Conservation (phyloP, 148 eudicot genomes). For the Fagopyrum esculentum region DNA sequence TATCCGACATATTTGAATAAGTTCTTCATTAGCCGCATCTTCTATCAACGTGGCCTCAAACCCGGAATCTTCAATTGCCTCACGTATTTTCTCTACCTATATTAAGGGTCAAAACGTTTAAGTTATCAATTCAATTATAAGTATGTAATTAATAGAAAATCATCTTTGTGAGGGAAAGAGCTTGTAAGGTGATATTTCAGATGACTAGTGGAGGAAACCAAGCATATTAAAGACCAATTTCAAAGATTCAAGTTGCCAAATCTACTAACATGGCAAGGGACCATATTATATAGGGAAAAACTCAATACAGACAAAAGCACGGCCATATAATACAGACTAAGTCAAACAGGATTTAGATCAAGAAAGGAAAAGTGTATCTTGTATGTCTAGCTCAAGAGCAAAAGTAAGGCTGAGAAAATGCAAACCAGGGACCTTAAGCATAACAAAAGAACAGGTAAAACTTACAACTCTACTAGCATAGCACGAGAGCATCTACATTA, state of each 20-base stretch:
- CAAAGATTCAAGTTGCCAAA: too few relatives aligned
- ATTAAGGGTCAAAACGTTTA: background rate
- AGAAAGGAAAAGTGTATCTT: too few relatives aligned
- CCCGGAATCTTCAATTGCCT: constrained; percentile 51
- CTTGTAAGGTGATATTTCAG: background rate
- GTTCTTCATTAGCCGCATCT: constrained; percentile 41
- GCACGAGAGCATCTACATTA: too few relatives aligned
- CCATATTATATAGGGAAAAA: too few relatives aligned
- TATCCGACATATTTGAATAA: constrained; percentile 50
- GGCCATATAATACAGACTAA: background rate
- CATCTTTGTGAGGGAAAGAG: background rate
- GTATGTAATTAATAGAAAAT: background rate
- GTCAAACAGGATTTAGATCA: background rate
- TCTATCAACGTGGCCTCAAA: constrained; percentile 55
- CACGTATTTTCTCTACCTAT: constrained; percentile 42
- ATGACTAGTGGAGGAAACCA: too few relatives aligned
- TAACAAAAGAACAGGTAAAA: too few relatives aligned
- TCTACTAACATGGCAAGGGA: too few relatives aligned
- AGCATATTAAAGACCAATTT: too few relatives aligned
- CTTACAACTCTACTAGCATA: too few relatives aligned
- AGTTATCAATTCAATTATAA: background rate
- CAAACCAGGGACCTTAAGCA: background rate
- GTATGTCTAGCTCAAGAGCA: too few relatives aligned
- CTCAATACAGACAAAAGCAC: background rate
- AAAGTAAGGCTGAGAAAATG: background rate